Conservation (phyloP, 108 stramenopile species). For the Nannochloropsis oceanica region DNA sequence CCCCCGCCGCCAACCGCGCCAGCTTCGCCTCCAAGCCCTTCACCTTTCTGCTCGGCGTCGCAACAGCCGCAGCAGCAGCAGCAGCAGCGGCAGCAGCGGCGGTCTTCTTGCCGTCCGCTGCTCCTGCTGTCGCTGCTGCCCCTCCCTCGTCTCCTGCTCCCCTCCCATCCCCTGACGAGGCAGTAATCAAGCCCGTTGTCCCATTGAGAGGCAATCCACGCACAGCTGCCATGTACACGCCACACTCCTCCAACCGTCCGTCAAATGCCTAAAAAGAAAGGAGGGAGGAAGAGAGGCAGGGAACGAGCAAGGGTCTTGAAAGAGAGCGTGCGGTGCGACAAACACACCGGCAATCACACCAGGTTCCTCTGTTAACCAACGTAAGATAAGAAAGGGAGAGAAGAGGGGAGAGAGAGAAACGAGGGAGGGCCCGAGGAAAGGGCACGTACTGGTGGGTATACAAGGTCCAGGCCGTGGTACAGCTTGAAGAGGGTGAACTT, state of each 20-base stretch:
- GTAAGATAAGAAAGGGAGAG: no score
- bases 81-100: neutral
- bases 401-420: neutral
- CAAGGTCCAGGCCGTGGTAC: conserved; percentile 65
- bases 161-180: neutral
- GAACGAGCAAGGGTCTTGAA: neutral
- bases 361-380: no score
- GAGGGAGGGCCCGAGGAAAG: neutral
- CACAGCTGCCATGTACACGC: neutral
- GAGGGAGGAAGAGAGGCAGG: neutral
- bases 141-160: no score
- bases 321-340: neutral
- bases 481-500: conserved; percentile 90
- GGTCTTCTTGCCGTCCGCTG: neutral
- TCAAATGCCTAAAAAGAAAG: neutral
- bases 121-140: no score
- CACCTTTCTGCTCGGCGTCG: neutral
- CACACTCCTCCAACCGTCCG: neutral
- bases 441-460: conserved; percentile 52
- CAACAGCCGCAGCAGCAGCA: neutral
- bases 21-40: neutral
- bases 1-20: neutral
- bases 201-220: neutral
- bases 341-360: neutral
- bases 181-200: neutral